Base-by-base conservation (phyloP, 179 eudicot species). In the Gypsophila paniculata region DNA sequence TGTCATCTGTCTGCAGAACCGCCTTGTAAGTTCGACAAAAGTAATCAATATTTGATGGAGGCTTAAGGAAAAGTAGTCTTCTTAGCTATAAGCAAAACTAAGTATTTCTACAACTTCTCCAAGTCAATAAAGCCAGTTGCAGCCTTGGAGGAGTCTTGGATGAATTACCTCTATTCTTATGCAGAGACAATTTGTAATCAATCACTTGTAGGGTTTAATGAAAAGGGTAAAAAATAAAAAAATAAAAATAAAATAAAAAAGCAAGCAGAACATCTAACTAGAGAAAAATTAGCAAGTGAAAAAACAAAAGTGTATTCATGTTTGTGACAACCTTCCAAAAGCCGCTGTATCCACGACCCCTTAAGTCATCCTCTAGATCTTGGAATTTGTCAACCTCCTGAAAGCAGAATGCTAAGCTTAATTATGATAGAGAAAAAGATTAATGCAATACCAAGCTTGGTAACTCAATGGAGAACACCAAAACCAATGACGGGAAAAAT, bases 371-470 rank as follows among this genome's bases (percentile, higher is more conserved):
- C 79, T 88, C 89, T 53, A 94, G 75, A 34, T 91, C 99, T 64
- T 79, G 83, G 74, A 94, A 94, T 79, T 79, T 91, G 82, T 94
- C 99, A 72, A 91, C 96, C 87, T 94, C 99, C 99, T 94, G 89
- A 54, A 68, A 77, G 69, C 29, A n/a, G 21, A 65, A 79, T 29
- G 49, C 67, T 44, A 70, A 32, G 23, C 26, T 73, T 59, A 71
- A 22, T 19, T 11, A 29, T 25, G 60, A 29, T 32, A 23, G 59
- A 29, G 17, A 32, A 10, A 26, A 66, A 15, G 55, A 22, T 12
- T 14, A 8, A 68, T 34, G 19, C 62, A 34, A 34, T 34, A 53
- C 49, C 32, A 55, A 32, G 49, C 29, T 34, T 54, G 48, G 12
- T 36, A 10, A 32, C 12, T 34, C 29, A 55, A 69, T 11, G 23